Percentiles rank a stretch among this genome's conserved stretches.
These are phyloP conservation scores for Parmelia sp. DNA, from an alignment of 495 filamentous ascomycete species.

Conservation along the genomic window DNA sequence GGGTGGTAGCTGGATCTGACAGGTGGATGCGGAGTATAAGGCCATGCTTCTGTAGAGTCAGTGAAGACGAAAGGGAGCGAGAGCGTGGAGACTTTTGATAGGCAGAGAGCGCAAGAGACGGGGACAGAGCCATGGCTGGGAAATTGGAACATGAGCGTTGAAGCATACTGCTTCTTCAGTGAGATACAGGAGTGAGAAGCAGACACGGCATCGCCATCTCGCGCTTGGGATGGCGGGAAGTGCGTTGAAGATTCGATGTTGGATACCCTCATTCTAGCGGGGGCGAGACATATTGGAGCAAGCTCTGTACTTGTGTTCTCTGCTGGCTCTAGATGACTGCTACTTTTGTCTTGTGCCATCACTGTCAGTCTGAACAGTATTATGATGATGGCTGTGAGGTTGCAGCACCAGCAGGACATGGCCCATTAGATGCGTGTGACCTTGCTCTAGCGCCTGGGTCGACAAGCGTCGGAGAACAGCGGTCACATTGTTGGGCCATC, in stretches of 20 bases:
- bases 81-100: neutral
- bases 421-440: neutral
- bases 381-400: neutral
- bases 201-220: neutral
- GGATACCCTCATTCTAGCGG: neutral
- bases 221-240: neutral
- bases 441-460: neutral
- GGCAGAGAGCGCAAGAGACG: neutral
- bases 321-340: neutral
- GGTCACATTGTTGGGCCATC: neutral
- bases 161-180: neutral
- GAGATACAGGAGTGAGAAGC: neutral
- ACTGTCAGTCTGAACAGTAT: neutral
- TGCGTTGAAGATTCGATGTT: neutral
- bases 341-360: neutral
- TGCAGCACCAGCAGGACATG: neutral
- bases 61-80: neutral
- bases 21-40: neutral
- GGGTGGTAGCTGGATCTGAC: neutral
- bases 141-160: neutral
- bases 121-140: neutral
- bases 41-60: neutral
- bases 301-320: neutral
- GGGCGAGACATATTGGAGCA: neutral
- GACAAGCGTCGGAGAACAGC: neutral